phyloP scores from a whole-genome alignment of 2,329 filamentous ascomycete genomes.

The Fusarium azukiicola region DNA sequence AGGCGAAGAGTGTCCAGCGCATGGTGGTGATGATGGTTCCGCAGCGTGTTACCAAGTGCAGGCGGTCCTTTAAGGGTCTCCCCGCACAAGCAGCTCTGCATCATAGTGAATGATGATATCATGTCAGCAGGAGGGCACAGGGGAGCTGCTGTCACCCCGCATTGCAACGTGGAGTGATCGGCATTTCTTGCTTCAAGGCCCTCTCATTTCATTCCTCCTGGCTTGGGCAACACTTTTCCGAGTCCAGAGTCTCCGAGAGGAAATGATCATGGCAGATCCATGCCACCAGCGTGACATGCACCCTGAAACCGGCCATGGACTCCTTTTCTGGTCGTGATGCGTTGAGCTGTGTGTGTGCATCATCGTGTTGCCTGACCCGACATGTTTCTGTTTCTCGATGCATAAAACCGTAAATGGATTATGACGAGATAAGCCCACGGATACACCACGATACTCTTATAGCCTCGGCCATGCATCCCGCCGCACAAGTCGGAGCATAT shows the following conservation, averaged over 20 bases:
- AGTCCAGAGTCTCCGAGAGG: background rate
- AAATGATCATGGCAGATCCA: background rate
- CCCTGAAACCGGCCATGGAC: background rate
- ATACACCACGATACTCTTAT: no score
- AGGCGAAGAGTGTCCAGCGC: slow-evolving; percentile 20
- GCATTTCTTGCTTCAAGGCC: background rate
- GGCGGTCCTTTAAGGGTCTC: background rate
- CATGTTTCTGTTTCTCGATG: no score
- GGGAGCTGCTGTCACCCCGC: background rate
- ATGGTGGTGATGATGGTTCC: background rate
- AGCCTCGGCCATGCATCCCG: no score
- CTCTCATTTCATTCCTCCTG: background rate
- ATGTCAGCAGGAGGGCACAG: background rate
- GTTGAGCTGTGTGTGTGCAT: background rate
- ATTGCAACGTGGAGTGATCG: slow-evolving; percentile 1
- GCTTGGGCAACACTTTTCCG: background rate
- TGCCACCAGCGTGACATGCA: background rate
- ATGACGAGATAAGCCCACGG: no score
- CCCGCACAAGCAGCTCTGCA: background rate
- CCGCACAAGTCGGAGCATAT: no score
- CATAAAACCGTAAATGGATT: no score
- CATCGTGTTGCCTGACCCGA: background rate
- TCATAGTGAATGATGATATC: background rate
- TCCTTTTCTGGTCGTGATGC: background rate
- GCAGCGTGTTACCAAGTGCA: background rate